Evolutionary conservation across 2,329 filamentous ascomycete genomes (phyloP).

Genomic region (Paramyrothecium sp.): DNA sequence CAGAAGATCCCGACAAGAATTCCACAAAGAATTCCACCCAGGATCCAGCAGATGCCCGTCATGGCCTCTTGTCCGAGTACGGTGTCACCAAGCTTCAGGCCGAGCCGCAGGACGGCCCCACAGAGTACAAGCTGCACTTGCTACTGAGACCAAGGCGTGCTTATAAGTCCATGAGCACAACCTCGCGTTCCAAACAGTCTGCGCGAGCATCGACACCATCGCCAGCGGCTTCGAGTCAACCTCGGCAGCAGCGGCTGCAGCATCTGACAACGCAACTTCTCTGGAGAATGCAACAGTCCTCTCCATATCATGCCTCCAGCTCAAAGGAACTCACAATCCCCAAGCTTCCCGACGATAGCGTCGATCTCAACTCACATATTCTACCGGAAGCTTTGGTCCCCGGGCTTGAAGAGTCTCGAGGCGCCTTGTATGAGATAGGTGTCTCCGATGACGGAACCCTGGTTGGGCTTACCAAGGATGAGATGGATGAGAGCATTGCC

Average conservation of each 20-base stretch:
- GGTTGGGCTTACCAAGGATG: constrained; percentile 82
- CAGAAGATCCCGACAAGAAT: constrained; percentile 40
- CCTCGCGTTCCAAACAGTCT: constrained; percentile 6
- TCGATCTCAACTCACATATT: constrained; percentile 43
- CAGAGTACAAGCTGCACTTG: constrained; percentile 94
- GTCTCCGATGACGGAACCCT: constrained; percentile 93
- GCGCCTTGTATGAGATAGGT: constrained; percentile 93
- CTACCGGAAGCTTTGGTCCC: constrained; percentile 62
- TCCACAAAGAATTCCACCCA: constrained; percentile 24
- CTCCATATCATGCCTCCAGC: constrained; percentile 81
- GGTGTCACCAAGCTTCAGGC: constrained; percentile 76
- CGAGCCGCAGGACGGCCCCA: constrained; percentile 91
- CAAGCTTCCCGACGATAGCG: constrained; percentile 64
- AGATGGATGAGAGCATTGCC: constrained; percentile 85
- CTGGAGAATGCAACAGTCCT: constrained; percentile 94
- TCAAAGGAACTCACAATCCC: constrained; percentile 74
- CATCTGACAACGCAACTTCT: constrained; percentile 92
- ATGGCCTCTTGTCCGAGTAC: constrained; percentile 55
- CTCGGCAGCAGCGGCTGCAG: constrained; percentile 79
- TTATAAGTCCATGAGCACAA: constrained; percentile 71
- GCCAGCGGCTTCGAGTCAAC: constrained; percentile 57
- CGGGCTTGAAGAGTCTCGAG: constrained; percentile 87
- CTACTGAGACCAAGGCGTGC: constrained; percentile 75
- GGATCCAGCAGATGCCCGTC: constrained; percentile 20
- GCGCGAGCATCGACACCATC: constrained; percentile 18